Base-by-base conservation (phyloP, 192 early-diverging fungal species). In the Linnemannia zychae region DNA sequence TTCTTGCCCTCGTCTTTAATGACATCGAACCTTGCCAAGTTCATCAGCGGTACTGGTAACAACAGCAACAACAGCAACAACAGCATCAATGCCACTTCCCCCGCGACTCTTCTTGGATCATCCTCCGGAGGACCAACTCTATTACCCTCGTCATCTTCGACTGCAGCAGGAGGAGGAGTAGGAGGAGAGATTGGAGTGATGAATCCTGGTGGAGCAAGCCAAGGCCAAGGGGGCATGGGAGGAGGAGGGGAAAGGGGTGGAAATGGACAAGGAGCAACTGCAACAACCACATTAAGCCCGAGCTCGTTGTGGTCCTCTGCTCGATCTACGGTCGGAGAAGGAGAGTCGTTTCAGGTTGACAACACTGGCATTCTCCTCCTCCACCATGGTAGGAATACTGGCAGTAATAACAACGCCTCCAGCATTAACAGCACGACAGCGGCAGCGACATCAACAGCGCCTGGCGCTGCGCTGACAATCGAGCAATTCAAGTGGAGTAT, bases 401-500 rank as follows among this genome's bases (percentile, higher is more conserved):
- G 40, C 40, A 6, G 12, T 63, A 33, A 28, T 28, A 31, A 31
- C 57, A 63, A 11, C 11, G 24, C 6, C n/a, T 24, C 22, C 52
- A 63, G 0, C 22, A 24, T 28, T 33, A 31, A 15, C 20, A 52
- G 50, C 50, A 52, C 7, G 24, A 22, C n/a, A 4, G 4, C 53
- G 22, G 9, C 7, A 24, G n/a, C 57, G 15, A 13, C 22, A 15
- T 9, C 57, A 24, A 63, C 24, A n/a, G n/a, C n/a, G n/a, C n/a
- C n/a, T 11, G 28, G 40, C 1, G 28, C 69, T 16, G 12, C 63
- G 1, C 31, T 84, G 37, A 78, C 81, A 47, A 74, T 74, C 9
- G 81, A 84, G 28, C 81, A 84, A 44, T 84, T 84, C 81, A 84
- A 84, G 34, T 84, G 81, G 81, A 46, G 31, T 11, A 73, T 76